Conservation (phyloP, 2,329 filamentous ascomycete genomes). For the Penicillium sp. region DNA sequence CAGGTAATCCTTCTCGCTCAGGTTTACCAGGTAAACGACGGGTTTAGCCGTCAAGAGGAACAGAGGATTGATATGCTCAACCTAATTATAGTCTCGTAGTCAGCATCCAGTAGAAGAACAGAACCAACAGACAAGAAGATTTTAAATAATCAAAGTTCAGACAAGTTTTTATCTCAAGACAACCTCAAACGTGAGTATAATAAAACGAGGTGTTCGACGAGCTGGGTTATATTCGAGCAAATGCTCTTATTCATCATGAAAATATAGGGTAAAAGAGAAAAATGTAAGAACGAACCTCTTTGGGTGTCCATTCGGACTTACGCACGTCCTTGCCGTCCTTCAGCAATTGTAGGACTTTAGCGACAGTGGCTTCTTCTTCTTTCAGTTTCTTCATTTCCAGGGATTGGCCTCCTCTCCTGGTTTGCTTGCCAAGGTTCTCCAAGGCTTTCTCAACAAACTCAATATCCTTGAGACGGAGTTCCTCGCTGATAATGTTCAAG, state of each 20-base stretch:
- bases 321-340: conserved; percentile 90
- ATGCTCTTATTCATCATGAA: conserved; percentile 97
- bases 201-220: conserved; percentile 86
- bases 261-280: conserved; percentile 29
- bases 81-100: conserved; percentile 51
- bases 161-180: conserved; percentile 79
- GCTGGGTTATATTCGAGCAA: conserved; percentile 98
- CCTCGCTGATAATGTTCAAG: conserved; percentile 93
- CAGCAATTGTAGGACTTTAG: conserved; percentile 79
- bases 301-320: conserved; percentile 82
- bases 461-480: conserved; percentile 95
- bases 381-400: conserved; percentile 97
- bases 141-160: conserved; percentile 47
- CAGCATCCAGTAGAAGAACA: conserved; percentile 9
- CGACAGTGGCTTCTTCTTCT: conserved; percentile 89
- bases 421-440: conserved; percentile 90
- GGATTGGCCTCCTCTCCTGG: conserved; percentile 85
- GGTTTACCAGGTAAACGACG: conserved; percentile 93
- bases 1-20: conserved; percentile 95
- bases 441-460: conserved; percentile 97
- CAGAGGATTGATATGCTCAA: conserved; percentile 95
- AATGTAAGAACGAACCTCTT: conserved; percentile 67
- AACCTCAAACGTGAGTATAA: conserved; percentile 65
- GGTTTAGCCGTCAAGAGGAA: conserved; percentile 95
- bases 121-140: background rate